Conservation (phyloP, 2,329 filamentous ascomycete species). For the Neonectria punicea region DNA sequence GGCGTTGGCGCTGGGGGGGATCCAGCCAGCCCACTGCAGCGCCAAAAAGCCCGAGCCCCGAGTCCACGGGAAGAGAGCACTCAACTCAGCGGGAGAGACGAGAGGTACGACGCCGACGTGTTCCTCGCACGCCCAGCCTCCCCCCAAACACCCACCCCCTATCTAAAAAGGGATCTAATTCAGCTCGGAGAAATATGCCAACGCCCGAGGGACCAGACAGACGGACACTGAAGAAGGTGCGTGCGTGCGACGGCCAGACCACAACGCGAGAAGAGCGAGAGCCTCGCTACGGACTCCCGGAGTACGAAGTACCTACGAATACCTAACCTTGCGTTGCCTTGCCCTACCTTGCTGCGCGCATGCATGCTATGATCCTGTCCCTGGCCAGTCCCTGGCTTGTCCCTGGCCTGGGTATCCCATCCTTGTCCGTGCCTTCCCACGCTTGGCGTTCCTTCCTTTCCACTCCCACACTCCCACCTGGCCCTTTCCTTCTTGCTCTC, state of each 20-base stretch:
- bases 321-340: neutral
- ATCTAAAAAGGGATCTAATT: conserved; percentile 33
- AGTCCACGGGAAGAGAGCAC: neutral
- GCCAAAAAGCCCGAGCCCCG: conserved; percentile 10
- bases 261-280: neutral
- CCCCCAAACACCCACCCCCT: neutral
- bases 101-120: neutral
- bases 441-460: conserved; percentile 10
- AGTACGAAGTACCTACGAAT: neutral
- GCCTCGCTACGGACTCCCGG: neutral
- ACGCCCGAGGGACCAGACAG: neutral
- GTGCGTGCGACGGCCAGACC: neutral
- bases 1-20: neutral
- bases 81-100: neutral
- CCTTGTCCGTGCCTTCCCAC: conserved; percentile 21
- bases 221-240: neutral
- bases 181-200: conserved; percentile 38
- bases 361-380: neutral
- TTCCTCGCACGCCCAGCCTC: neutral
- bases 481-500: conserved; percentile 3
- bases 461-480: conserved; percentile 1
- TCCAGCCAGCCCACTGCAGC: neutral
- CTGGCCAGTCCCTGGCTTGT: conserved; percentile 15
- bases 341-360: neutral
- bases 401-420: conserved; percentile 21